Evolutionary conservation across 2,329 filamentous ascomycete genomes (phyloP), one percentile per base, ranked within the genome.

Genomic region (Lasiodiplodia theobromae): DNA sequence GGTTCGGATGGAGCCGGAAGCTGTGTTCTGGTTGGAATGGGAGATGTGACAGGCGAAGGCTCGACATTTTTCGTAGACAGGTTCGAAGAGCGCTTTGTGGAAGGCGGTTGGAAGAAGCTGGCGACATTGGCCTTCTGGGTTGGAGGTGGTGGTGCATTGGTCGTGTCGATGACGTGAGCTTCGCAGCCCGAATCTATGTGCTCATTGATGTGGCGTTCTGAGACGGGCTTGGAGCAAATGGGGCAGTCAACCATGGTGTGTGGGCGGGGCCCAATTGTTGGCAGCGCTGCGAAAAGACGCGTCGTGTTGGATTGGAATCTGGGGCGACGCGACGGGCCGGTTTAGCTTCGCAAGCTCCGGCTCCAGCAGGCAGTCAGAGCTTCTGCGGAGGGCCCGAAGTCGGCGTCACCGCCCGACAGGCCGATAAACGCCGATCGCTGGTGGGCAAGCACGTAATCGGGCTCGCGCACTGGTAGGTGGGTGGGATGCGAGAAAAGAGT

Each of bases 111-210:
- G 76, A 90, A 89, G 77, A 88, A 87, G 72, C 80, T 85, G 25
- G 83, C 77, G 11, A 86, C 80, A 28, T 80, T 77, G 54, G 82
- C 75, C 71, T 79, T 83, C 28, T 79, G 78, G 12, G 77, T 74
- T 71, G 73, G 66, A 74, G 79, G 57, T 6, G 47, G 60, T 14
- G 60, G 60, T 71, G 76, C 34, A 51, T 70, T 71, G 38, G 79
- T 75, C 73, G 83, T 76, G 69, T 89, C 87, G 68, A 91, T 82
- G 71, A 96, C 78, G 77, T 90, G 90, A 44, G 83, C 85, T 70
- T 87, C 80, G 82, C 95, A 98, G 71, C 87, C 87, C 37, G 93
- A 95, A 82, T 98, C 96, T 77, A 98, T 89, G 80, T 98, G 95
- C 73, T 86, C 86, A 81, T 98, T 98, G 84, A 98, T 98, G 72